Base-by-base conservation (phyloP, 768 basidiomycete species). In the Hygrophoropsis aurantiaca region DNA sequence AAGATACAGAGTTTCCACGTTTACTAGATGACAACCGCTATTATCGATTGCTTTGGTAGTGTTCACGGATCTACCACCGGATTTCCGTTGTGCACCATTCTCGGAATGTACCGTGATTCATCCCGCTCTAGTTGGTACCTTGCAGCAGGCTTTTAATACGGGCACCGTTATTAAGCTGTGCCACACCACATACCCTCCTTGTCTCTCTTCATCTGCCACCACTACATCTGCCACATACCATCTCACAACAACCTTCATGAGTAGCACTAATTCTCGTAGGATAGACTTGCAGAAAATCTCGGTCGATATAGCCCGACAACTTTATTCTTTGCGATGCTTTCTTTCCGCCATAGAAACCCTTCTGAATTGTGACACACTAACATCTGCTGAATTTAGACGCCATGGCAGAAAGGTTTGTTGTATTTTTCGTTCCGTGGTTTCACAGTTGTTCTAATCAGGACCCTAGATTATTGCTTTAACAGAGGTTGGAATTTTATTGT, bases 401-500 rank as follows among this genome's bases (percentile, higher is more conserved):
- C 56, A 66, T 11, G 55, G 51, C 21, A 58, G 62, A 57, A 66
- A 66, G 57, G 66, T 61, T 40, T 35, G 11, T 4, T 18, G 15
- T 32, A 11, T n/a, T 16, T 2, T 15, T 27, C n/a, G 20, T 18
- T 2, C 30, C 32, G 26, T 25, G 18, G 3, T 4, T 20, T 42
- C 5, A 4, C 26, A 33, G 44, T 16, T 35, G 45, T 42, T 52
- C 47, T 56, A 25, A 56, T 41, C 23, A 36, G 24, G n/a, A 43
- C 42, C 23, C 40, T 52, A 81, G 80, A 66, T 81, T 42, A 67
- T 81, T 42, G 62, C 69, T 19, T 53, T 81, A 49, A 65, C 74
- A 39, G 79, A 81, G 79, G 80, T 81, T 54, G 50, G 49, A 42
- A 23, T 25, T 36, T 27, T n/a, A 23, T 49, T 21, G 16, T n/a